phyloP scores from a whole-genome alignment of 495 filamentous ascomycete species.

The Penicillium chermesinum region DNA sequence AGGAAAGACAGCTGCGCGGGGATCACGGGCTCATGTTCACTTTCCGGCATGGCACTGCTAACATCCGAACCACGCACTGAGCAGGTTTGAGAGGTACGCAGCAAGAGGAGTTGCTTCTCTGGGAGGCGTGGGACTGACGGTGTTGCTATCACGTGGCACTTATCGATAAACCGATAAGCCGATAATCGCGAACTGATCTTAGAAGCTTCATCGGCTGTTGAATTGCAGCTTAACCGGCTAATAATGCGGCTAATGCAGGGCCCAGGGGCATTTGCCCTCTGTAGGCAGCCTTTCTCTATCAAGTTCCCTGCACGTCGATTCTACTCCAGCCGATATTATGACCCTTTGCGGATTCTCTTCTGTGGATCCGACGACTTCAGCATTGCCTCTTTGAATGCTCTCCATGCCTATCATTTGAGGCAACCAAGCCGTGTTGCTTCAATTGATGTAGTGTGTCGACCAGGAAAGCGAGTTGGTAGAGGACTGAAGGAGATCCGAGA shows the following conservation, averaged over 20 bases:
- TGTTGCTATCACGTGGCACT: conserved; percentile 42
- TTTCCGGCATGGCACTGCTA: conserved; percentile 39
- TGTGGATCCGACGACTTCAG: conserved; percentile 95
- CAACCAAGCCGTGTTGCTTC: conserved; percentile 60
- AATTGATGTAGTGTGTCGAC: conserved; percentile 82
- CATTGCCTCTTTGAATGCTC: conserved; percentile 66
- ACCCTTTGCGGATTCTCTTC: conserved; percentile 85
- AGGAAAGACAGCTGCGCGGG: conserved; percentile 86
- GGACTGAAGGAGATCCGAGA: conserved; percentile 65
- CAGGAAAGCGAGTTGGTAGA: conserved; percentile 69
- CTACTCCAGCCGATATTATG: conserved; percentile 34
- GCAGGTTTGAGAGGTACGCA: conserved; percentile 12
- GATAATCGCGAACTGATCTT: conserved; percentile 4
- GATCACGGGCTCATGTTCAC: conserved; percentile 40
- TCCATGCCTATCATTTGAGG: conserved; percentile 54
- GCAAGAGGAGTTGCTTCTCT: not conserved
- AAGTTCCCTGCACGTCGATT: conserved; percentile 16
- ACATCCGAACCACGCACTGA: not conserved
- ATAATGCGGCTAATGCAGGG: conserved; percentile 25
- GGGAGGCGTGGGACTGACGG: conserved; percentile 12
- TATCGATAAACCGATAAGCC: conserved; percentile 25
- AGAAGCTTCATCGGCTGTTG: not conserved
- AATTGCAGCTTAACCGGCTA: not conserved
- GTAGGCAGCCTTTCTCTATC: conserved; percentile 6
- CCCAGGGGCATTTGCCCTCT: conserved; percentile 19